Evolutionary conservation across 352 stramenopile genomes (phyloP).

Genomic region (Pythium brachiatum): DNA sequence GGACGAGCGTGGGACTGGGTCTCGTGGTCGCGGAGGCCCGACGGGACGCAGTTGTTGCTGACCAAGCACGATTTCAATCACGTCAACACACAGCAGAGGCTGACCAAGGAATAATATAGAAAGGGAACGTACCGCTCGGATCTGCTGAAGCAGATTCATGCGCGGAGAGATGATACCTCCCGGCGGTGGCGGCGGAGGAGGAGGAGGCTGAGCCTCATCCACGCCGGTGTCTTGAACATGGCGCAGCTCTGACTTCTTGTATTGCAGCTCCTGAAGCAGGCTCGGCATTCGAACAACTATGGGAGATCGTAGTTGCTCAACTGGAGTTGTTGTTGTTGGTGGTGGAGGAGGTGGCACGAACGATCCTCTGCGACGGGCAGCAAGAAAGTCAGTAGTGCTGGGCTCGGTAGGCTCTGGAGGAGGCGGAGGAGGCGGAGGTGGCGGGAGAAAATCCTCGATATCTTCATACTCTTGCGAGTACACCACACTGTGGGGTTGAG

Average conservation of each 20-base stretch:
- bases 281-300: conserved; percentile 1
- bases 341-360: conserved; percentile 12
- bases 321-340: not conserved
- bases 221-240: not conserved
- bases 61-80: too few relatives aligned
- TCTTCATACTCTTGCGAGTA: conserved; percentile 6
- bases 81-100: too few relatives aligned
- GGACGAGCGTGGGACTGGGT: not conserved
- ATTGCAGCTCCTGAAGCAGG: conserved; percentile 16
- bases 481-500: not conserved
- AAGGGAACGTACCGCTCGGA: conserved; percentile 31
- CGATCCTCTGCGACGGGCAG: not conserved
- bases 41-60: conserved; percentile 50
- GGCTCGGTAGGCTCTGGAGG: conserved; percentile 5
- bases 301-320: not conserved
- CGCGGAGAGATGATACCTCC: conserved; percentile 20
- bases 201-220: not conserved
- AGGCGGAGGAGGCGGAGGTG: conserved; percentile 12
- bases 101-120: too few relatives aligned
- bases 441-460: conserved; percentile 4
- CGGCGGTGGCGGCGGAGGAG: conserved; percentile 1
- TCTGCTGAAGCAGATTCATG: conserved; percentile 47
- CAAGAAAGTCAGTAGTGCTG: not conserved
- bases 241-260: conserved; percentile 9
- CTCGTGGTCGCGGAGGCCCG: conserved; percentile 17